Conservation (phyloP, 208 protist species). For the Zelonia costaricensis region DNA sequence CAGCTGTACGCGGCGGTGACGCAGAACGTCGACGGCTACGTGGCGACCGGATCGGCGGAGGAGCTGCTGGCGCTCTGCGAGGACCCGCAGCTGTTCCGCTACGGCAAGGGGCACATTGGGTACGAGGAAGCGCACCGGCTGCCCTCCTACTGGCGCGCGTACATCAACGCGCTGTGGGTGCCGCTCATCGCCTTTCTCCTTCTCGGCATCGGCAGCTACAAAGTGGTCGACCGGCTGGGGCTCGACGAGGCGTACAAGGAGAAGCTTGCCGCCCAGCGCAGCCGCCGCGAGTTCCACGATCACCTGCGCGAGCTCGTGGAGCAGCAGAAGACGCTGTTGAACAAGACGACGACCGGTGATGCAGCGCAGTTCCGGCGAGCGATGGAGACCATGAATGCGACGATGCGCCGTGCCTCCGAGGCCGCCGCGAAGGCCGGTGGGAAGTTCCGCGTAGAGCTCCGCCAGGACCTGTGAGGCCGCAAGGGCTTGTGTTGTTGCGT, state of each 20-base stretch:
- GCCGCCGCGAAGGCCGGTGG: slow-evolving; percentile 29
- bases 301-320: slow-evolving; percentile 10
- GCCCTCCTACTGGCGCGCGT: slow-evolving; percentile 22
- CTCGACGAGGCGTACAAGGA: slow-evolving; percentile 13
- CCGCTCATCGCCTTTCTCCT: slow-evolving; percentile 31
- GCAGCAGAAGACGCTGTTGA: slow-evolving; percentile 9
- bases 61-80: slow-evolving; percentile 59
- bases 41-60: slow-evolving; percentile 37
- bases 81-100: slow-evolving; percentile 40
- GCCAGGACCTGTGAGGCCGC: slow-evolving; percentile 14
- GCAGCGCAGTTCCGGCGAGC: not conserved
- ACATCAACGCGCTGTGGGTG: slow-evolving; percentile 37
- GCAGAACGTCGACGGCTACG: slow-evolving; percentile 47
- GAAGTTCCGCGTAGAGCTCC: slow-evolving; percentile 23
- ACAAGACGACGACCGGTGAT: not conserved
- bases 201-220: slow-evolving; percentile 27
- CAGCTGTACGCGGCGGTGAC: slow-evolving; percentile 52
- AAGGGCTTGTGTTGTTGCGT: not conserved
- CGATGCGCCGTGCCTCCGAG: slow-evolving; percentile 21
- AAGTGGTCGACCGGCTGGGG: slow-evolving; percentile 16
- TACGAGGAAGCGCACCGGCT: slow-evolving; percentile 47
- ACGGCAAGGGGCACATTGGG: slow-evolving; percentile 50
- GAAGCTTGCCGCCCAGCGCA: not conserved
- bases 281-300: slow-evolving; percentile 4
- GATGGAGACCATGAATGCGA: slow-evolving; percentile 9